These are phyloP conservation scores for Trametes versicolor DNA, from an alignment of 1,284 basidiomycete species.

Conservation along the genomic window DNA sequence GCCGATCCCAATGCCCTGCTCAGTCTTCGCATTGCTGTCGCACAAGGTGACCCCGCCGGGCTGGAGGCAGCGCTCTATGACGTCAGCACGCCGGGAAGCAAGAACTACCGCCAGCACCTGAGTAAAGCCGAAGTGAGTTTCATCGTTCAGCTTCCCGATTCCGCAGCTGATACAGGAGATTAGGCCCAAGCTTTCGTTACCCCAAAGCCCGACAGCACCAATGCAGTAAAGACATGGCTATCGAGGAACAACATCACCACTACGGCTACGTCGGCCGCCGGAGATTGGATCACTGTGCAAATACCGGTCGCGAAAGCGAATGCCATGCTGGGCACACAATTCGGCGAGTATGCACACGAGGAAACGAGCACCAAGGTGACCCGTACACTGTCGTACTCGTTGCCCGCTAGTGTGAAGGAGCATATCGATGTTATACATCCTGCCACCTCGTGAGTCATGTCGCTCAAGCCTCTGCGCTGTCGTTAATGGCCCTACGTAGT, in stretches of 20 bases:
- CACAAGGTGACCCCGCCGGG: constrained; percentile 64
- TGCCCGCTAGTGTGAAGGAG: constrained; percentile 46
- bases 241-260: constrained; percentile 45
- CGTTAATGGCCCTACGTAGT: constrained; percentile 22
- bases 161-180: constrained; percentile 29
- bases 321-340: constrained; percentile 48
- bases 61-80: constrained; percentile 70
- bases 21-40: constrained; percentile 66
- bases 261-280: constrained; percentile 39
- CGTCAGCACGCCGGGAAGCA: constrained; percentile 53
- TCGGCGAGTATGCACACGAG: constrained; percentile 46
- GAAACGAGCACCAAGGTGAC: constrained; percentile 40
- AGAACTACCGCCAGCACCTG: constrained; percentile 67
- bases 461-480: not conserved
- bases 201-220: constrained; percentile 45
- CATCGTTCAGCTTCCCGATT: not conserved
- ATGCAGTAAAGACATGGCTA: constrained; percentile 49
- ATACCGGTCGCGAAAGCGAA: constrained; percentile 46
- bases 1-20: constrained; percentile 58
- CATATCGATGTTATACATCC: constrained; percentile 51
- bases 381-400: constrained; percentile 51
- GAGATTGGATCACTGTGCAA: constrained; percentile 32
- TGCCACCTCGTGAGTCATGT: constrained; percentile 39
- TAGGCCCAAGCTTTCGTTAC: constrained; percentile 47
- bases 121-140: constrained; percentile 56